phyloP scores from a whole-genome alignment of 768 basidiomycete genomes.

The Phanerodontia chrysosporium region DNA sequence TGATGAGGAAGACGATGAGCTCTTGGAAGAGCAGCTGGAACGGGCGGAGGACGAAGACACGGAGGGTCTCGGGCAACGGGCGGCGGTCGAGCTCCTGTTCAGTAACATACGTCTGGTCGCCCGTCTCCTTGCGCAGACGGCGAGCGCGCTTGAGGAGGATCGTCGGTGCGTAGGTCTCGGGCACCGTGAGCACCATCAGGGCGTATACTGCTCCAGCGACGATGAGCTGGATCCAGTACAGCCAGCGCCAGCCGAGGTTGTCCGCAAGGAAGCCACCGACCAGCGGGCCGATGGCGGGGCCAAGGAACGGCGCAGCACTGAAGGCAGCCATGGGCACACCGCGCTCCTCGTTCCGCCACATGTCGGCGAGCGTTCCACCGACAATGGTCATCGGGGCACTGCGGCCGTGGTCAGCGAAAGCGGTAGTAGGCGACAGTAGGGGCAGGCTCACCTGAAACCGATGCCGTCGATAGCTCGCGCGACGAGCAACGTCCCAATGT shows the following conservation, averaged over 20 bases:
- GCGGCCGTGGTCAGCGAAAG: neutral
- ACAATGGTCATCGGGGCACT: conserved; percentile 36
- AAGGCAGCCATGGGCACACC: conserved; percentile 46
- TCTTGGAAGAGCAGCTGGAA: conserved; percentile 63
- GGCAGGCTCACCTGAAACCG: conserved; percentile 9
- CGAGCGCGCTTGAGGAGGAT: conserved; percentile 44
- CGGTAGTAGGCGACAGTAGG: neutral
- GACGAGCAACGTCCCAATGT: conserved; percentile 55
- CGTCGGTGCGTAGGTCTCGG: conserved; percentile 65
- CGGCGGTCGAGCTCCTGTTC: conserved; percentile 40
- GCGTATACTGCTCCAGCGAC: conserved; percentile 49
- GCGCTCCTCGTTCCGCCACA: conserved; percentile 48
- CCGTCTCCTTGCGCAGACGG: conserved; percentile 50
- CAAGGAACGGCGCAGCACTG: conserved; percentile 46
- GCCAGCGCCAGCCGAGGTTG: conserved; percentile 67
- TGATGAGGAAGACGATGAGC: conserved; percentile 57
- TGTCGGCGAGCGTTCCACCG: conserved; percentile 59
- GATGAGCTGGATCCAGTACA: conserved; percentile 62
- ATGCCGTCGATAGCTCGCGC: conserved; percentile 35
- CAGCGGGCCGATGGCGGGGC: conserved; percentile 39
- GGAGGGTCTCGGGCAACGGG: conserved; percentile 36
- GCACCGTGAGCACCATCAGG: conserved; percentile 51
- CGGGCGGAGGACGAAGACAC: conserved; percentile 50
- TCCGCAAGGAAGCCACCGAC: conserved; percentile 41
- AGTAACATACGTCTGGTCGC: conserved; percentile 48